Evolutionary conservation across 106 monocot genomes (phyloP).

Genomic region (Platanthera guangdongensis): DNA sequence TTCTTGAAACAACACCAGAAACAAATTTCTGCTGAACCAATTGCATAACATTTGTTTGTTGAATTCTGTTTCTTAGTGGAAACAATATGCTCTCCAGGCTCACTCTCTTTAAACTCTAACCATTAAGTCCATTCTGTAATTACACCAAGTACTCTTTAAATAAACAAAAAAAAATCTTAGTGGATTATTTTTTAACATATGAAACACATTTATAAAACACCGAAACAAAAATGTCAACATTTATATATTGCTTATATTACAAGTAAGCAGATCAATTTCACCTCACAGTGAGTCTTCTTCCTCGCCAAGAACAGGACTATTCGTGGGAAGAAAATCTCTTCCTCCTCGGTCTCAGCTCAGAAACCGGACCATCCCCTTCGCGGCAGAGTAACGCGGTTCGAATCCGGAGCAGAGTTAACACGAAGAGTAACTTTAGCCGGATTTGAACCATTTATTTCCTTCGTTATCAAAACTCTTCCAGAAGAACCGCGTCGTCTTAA

Average conservation of each 20-base stretch:
- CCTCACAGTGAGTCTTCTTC: constrained; percentile 43
- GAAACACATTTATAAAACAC: no score
- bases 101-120: no score
- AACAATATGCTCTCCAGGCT: no score
- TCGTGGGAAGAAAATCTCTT: constrained; percentile 55
- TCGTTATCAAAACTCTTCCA: neutral
- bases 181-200: no score
- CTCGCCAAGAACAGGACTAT: constrained; percentile 49
- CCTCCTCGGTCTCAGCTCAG: constrained; percentile 38
- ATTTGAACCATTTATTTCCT: neutral
- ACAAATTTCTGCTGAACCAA: no score
- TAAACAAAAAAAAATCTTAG: no score
- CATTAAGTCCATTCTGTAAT: no score
- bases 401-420: constrained; percentile 8
- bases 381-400: constrained; percentile 1
- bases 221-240: no score
- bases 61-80: no score
- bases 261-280: neutral
- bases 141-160: no score
- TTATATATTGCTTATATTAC: no score
- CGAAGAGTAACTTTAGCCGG: neutral
- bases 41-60: no score
- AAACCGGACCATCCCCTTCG: neutral
- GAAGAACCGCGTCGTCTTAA: neutral
- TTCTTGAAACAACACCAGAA: constrained; percentile 12